Percentiles rank a stretch among this genome's conserved stretches.
Conservation (phyloP, 257 asterid genomes). For the Jaltomata sinuosa region DNA sequence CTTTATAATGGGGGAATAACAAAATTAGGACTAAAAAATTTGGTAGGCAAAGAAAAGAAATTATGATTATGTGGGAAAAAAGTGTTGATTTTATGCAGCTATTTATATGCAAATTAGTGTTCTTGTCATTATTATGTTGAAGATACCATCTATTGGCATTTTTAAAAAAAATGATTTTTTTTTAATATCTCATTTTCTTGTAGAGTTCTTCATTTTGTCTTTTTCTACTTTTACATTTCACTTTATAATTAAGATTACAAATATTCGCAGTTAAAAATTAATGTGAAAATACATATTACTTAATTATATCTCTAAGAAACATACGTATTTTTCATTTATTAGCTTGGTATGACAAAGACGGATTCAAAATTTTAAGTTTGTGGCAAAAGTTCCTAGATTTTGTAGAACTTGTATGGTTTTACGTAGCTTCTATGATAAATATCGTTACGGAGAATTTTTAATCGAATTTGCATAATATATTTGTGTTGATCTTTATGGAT, state of each 20-base stretch:
- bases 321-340: background rate
- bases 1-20: background rate
- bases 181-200: background rate
- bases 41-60: background rate
- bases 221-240: background rate
- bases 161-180: background rate
- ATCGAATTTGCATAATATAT: no score
- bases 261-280: background rate
- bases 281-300: background rate
- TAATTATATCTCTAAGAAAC: background rate
- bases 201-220: background rate
- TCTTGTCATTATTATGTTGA: background rate
- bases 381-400: no score
- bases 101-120: background rate
- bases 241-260: background rate
- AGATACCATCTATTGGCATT: background rate
- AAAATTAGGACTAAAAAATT: background rate
- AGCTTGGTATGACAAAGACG: background rate
- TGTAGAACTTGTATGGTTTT: no score
- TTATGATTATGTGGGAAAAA: background rate
- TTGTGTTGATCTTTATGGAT: no score
- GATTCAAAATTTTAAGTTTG: background rate
- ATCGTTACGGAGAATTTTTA: no score
- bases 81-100: background rate
- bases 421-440: no score